Conservation (phyloP, 1,284 basidiomycete genomes). For the Butyriboletus appendiculatus region DNA sequence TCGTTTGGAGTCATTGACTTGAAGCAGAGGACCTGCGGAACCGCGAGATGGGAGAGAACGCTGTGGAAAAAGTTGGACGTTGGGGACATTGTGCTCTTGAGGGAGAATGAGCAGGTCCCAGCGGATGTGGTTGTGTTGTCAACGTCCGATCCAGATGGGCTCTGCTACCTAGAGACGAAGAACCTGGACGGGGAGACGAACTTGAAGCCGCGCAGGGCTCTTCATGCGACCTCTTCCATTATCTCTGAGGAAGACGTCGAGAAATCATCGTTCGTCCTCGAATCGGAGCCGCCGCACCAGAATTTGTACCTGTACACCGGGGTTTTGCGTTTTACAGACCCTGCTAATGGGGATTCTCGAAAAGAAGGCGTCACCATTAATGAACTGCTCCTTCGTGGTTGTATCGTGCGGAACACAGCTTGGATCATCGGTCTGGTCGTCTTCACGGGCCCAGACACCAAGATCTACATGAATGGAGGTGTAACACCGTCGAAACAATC, state of each 20-base stretch:
- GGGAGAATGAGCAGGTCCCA: slow-evolving; percentile 94
- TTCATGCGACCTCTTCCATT: slow-evolving; percentile 78
- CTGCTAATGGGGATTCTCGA: slow-evolving; percentile 50
- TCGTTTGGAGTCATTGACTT: slow-evolving; percentile 80
- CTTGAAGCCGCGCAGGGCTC: slow-evolving; percentile 81
- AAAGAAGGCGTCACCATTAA: slow-evolving; percentile 84
- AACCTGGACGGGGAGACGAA: slow-evolving; percentile 98
- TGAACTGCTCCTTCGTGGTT: slow-evolving; percentile 91
- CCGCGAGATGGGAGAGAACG: slow-evolving; percentile 91
- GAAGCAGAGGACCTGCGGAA: slow-evolving; percentile 64
- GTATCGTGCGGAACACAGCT: slow-evolving; percentile 88
- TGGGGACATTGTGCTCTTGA: slow-evolving; percentile 90
- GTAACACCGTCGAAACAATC: slow-evolving; percentile 91
- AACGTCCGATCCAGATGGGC: slow-evolving; percentile 81
- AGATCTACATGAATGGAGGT: slow-evolving; percentile 97
- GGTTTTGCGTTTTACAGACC: slow-evolving; percentile 74
- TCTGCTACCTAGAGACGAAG: slow-evolving; percentile 93
- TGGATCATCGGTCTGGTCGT: slow-evolving; percentile 96
- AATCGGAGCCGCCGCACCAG: slow-evolving; percentile 92
- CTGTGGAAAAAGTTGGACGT: slow-evolving; percentile 99
- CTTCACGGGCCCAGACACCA: slow-evolving; percentile 95
- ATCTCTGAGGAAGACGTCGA: slow-evolving; percentile 91
- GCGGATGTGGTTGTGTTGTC: slow-evolving; percentile 92
- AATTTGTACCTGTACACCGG: slow-evolving; percentile 93
- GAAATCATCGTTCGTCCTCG: slow-evolving; percentile 82